Percentiles rank a stretch among this genome's conserved stretches.
Evolutionary conservation across 1,139 yeast genomes (phyloP).

Genomic region (Pichia sp.): DNA sequence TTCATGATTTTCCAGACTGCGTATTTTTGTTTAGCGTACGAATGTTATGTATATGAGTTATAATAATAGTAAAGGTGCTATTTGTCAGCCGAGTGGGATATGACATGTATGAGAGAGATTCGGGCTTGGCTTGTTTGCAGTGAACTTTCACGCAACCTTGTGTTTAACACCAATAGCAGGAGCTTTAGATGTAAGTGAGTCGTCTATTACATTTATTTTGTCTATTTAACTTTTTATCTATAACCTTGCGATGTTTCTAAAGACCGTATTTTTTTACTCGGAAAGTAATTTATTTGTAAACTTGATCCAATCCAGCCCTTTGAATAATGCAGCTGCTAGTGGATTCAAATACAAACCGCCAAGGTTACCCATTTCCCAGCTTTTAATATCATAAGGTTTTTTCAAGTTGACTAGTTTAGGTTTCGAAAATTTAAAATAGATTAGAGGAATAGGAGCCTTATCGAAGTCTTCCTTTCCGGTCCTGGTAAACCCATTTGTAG

Average conservation of each 20-base stretch:
- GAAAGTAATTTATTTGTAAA: conserved; percentile 10
- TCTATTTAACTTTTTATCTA: background rate
- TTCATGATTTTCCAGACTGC: conserved; percentile 23
- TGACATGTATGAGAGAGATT: too few species aligned
- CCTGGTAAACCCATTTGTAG: conserved; percentile 57
- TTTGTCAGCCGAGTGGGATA: too few species aligned
- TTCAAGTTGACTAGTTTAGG: conserved; percentile 22
- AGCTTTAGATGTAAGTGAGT: background rate
- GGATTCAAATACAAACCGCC: conserved; percentile 42
- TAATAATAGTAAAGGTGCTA: too few species aligned
- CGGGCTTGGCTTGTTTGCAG: too few species aligned
- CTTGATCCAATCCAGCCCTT: conserved; percentile 37
- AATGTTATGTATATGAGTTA: too few species aligned
- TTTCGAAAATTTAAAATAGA: conserved; percentile 45
- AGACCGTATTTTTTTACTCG: background rate
- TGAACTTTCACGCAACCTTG: too few species aligned
- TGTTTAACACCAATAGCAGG: too few species aligned
- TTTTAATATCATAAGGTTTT: conserved; percentile 35
- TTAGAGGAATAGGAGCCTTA: conserved; percentile 45
- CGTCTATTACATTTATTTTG: background rate
- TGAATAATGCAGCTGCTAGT: conserved; percentile 37
- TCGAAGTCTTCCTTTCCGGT: conserved; percentile 58
- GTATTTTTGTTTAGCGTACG: background rate
- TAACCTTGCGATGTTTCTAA: background rate
- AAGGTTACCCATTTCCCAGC: conserved; percentile 42